These are phyloP conservation scores for Hypoxylon trugodes DNA, from an alignment of 495 filamentous ascomycete species.

Conservation along the genomic window DNA sequence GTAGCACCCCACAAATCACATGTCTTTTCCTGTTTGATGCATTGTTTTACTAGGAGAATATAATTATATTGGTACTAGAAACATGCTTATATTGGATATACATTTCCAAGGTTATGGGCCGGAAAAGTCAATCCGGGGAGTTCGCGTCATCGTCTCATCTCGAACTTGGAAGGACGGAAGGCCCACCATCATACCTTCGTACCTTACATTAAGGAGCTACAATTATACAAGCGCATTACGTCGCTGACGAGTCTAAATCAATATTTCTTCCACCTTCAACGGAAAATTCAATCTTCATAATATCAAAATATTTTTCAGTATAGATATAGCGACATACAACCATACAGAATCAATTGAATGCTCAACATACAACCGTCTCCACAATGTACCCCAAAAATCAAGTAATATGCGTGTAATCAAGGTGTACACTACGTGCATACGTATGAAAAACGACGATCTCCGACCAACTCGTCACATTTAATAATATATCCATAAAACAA, in stretches of 20 bases:
- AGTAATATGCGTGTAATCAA: slow-evolving; percentile 16
- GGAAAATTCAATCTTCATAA: not conserved
- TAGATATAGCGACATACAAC: no score
- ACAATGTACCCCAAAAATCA: not conserved
- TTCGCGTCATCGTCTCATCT: slow-evolving; percentile 15
- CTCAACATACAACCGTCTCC: no score
- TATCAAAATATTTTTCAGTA: no score
- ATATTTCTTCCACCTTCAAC: not conserved
- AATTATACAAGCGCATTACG: not conserved
- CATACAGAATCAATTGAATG: no score
- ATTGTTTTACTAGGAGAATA: no score
- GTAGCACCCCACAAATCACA: no score
- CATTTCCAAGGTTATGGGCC: not conserved
- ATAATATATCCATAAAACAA: slow-evolving; percentile 31
- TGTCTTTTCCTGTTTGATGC: no score
- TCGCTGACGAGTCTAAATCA: not conserved
- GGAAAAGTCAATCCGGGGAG: slow-evolving; percentile 5
- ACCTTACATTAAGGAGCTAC: slow-evolving; percentile 12
- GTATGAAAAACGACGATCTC: slow-evolving; percentile 28
- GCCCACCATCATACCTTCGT: slow-evolving; percentile 7
- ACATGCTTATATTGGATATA: no score
- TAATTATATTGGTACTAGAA: no score
- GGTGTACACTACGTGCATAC: slow-evolving; percentile 4
- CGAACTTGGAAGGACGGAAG: no score
- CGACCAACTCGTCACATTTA: slow-evolving; percentile 30